Conservation (phyloP, 2,329 filamentous ascomycete species). For the Fusarium citri region DNA sequence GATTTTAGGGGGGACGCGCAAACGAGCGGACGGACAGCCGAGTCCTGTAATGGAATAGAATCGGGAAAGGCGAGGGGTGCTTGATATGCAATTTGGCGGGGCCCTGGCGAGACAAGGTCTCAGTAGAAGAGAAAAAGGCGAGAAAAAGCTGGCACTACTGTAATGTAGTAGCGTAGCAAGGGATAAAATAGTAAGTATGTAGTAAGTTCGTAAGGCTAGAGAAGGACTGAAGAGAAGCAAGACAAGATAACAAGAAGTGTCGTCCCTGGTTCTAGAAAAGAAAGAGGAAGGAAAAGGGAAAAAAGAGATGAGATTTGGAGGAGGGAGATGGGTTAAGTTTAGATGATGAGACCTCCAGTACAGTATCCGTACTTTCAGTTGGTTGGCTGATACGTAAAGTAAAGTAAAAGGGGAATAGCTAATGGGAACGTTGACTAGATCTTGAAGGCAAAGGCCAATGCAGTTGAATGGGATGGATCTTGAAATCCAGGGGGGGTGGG, state of each 20-base stretch:
- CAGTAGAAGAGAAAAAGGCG: slow-evolving; percentile 49
- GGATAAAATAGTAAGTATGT: slow-evolving; percentile 24
- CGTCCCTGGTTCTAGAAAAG: slow-evolving; percentile 35
- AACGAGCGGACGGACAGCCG: slow-evolving; percentile 56
- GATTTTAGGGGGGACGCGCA: slow-evolving; percentile 52
- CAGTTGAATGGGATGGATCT: slow-evolving; percentile 8
- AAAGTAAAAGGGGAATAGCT: slow-evolving; percentile 37
- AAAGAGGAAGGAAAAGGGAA: slow-evolving; percentile 23
- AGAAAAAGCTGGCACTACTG: slow-evolving; percentile 27
- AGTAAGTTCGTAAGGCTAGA: slow-evolving; percentile 11
- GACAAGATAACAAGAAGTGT: slow-evolving; percentile 34
- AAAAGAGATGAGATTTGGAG: neutral
- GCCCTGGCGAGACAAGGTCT: slow-evolving; percentile 42
- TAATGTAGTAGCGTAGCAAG: slow-evolving; percentile 29
- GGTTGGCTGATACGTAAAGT: neutral
- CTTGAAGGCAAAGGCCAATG: slow-evolving; percentile 8
- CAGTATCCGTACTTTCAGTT: slow-evolving; percentile 10
- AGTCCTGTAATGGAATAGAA: slow-evolving; percentile 48
- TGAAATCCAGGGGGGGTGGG: slow-evolving; percentile 33
- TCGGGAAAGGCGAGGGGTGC: slow-evolving; percentile 46
- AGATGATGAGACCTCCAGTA: slow-evolving; percentile 17
- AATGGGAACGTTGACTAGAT: slow-evolving; percentile 22
- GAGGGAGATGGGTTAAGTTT: slow-evolving; percentile 21
- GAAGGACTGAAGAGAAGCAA: slow-evolving; percentile 41
- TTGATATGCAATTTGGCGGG: slow-evolving; percentile 54